A percentile compares a stretch with the other conserved stretches of the same genome.
phyloP scores from a whole-genome alignment of 2,329 filamentous ascomycete genomes.

The Xylaria sp. region DNA sequence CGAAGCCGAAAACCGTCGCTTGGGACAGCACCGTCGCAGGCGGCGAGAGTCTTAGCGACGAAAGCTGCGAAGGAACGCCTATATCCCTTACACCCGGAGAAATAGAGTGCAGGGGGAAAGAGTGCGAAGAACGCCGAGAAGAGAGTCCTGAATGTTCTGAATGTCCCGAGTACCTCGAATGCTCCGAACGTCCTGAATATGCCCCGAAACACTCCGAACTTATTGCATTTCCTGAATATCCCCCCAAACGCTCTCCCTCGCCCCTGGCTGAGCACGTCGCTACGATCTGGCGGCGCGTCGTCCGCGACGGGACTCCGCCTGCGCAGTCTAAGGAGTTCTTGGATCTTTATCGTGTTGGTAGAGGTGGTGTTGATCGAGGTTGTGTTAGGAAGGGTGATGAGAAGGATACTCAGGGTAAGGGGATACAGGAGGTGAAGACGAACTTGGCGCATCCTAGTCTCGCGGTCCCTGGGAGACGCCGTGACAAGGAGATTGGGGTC shows the following conservation, averaged over 20 bases:
- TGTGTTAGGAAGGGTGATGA: conserved; percentile 28
- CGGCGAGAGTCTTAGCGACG: conserved; percentile 18
- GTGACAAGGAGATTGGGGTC: conserved; percentile 11
- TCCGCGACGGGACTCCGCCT: conserved; percentile 38
- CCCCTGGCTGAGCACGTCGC: neutral
- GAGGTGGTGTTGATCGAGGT: too few relatives aligned
- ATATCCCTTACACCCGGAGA: too few relatives aligned
- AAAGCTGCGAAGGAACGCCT: conserved; percentile 1
- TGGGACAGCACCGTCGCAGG: conserved; percentile 30
- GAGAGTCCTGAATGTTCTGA: too few relatives aligned
- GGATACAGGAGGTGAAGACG: neutral
- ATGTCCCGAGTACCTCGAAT: neutral
- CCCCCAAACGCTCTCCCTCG: conserved; percentile 9
- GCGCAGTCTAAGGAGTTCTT: conserved; percentile 45
- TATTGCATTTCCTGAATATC: too few relatives aligned
- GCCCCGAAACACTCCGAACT: too few relatives aligned
- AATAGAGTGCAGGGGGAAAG: too few relatives aligned
- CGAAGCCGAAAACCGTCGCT: conserved; percentile 31
- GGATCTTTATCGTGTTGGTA: conserved; percentile 39
- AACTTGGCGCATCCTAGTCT: conserved; percentile 22
- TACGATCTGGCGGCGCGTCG: conserved; percentile 12
- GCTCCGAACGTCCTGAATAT: neutral
- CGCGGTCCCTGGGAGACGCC: conserved; percentile 28
- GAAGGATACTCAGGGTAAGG: neutral
- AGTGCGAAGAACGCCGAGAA: too few relatives aligned